Percentiles rank a stretch among this genome's conserved stretches.
These are phyloP conservation scores for Colletotrichum liaoningense DNA, from an alignment of 2,329 filamentous ascomycete species.

Conservation along the genomic window DNA sequence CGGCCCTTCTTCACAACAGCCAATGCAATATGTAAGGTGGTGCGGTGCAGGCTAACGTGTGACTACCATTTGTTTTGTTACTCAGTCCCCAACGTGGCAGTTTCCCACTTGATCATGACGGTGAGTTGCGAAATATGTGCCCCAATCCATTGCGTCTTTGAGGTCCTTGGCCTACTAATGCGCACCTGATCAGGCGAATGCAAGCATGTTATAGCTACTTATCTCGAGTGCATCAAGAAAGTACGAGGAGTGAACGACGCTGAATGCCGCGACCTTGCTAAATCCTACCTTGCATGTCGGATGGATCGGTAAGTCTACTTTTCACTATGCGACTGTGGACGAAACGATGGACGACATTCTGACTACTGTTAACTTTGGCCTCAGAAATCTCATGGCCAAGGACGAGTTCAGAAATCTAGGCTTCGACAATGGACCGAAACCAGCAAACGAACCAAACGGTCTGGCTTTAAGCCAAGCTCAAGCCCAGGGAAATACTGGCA, in stretches of 20 bases:
- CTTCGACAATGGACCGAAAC: constrained; percentile 59
- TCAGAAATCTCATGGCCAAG: constrained; percentile 92
- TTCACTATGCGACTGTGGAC: neutral
- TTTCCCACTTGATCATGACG: constrained; percentile 96
- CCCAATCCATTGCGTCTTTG: neutral
- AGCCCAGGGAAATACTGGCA: neutral
- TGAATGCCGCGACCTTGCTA: constrained; percentile 86
- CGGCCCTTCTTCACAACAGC: neutral
- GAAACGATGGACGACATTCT: neutral
- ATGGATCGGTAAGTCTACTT: constrained; percentile 82
- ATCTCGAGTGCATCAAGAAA: constrained; percentile 88
- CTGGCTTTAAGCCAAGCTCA: neutral
- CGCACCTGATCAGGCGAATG: constrained; percentile 77
- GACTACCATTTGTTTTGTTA: neutral
- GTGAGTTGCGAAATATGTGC: constrained; percentile 43
- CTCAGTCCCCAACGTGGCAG: constrained; percentile 87
- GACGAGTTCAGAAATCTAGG: constrained; percentile 97
- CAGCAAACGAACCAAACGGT: constrained; percentile 29
- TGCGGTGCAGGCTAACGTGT: neutral
- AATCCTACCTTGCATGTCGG: constrained; percentile 88
- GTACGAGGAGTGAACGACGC: constrained; percentile 87
- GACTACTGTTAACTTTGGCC: neutral
- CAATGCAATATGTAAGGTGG: neutral
- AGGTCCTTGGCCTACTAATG: constrained; percentile 12
- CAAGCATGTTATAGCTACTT: constrained; percentile 86